Conservation (phyloP, 1,284 basidiomycete species). For the Pterulicium gracile region DNA sequence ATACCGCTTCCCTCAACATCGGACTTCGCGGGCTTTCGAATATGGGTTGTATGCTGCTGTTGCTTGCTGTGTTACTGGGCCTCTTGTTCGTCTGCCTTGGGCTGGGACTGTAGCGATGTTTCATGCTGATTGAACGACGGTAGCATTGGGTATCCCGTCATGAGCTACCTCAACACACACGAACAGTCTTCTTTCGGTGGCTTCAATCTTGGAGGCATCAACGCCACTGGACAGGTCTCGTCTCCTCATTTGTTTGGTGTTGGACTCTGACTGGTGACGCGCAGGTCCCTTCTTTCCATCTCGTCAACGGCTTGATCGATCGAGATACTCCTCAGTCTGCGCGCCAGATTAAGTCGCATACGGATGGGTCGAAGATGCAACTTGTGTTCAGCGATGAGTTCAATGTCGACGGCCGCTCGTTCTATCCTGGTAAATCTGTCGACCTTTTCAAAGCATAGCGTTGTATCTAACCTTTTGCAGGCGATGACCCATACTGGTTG, state of each 20-base stretch:
- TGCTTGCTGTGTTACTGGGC: conserved; percentile 48
- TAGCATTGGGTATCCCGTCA: conserved; percentile 76
- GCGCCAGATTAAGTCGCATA: conserved; percentile 49
- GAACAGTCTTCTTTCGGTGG: conserved; percentile 45
- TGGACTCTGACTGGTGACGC: conserved; percentile 15
- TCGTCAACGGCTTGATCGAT: conserved; percentile 68
- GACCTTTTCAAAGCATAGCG: conserved; percentile 49
- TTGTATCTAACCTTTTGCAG: conserved; percentile 37
- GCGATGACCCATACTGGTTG: conserved; percentile 53
- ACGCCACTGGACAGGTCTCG: conserved; percentile 65
- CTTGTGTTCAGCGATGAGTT: conserved; percentile 91
- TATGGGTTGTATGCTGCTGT: conserved; percentile 63
- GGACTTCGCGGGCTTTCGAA: conserved; percentile 62
- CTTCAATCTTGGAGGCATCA: conserved; percentile 75
- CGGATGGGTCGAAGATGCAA: conserved; percentile 40
- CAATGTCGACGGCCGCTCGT: conserved; percentile 68
- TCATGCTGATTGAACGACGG: conserved; percentile 6
- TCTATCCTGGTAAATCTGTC: conserved; percentile 45
- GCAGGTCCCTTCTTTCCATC: conserved; percentile 17
- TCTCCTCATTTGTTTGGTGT: conserved; percentile 20
- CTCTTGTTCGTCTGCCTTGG: conserved; percentile 60
- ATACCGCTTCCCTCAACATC: conserved; percentile 47
- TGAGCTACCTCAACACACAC: conserved; percentile 51
- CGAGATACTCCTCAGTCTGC: conserved; percentile 57
- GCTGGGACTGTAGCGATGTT: background rate